Conservation (phyloP, 1,284 basidiomycete species). For the Vanrija sp. region DNA sequence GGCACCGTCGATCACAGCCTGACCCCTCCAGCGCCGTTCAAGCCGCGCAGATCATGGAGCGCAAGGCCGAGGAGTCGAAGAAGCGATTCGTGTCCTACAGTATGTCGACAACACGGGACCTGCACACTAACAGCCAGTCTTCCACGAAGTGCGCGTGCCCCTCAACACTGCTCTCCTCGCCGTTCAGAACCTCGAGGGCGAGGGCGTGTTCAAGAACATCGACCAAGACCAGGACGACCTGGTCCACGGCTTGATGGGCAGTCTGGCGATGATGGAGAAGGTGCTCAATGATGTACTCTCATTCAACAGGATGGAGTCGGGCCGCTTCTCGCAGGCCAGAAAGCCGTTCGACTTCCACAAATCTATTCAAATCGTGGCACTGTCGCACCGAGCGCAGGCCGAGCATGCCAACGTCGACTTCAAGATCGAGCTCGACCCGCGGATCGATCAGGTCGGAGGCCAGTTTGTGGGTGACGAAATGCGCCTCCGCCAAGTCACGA, state of each 20-base stretch:
- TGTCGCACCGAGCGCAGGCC: conserved; percentile 70
- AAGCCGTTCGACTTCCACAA: conserved; percentile 79
- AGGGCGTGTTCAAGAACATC: conserved; percentile 38
- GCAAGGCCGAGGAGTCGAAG: conserved; percentile 70
- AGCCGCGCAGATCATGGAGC: conserved; percentile 78
- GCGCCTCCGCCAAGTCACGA: conserved; percentile 70
- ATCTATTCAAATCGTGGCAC: conserved; percentile 72
- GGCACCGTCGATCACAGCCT: not conserved
- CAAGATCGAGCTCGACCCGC: conserved; percentile 64
- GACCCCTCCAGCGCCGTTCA: conserved; percentile 63
- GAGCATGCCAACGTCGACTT: conserved; percentile 67
- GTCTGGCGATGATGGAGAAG: conserved; percentile 68
- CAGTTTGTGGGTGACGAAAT: conserved; percentile 56
- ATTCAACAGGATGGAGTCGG: conserved; percentile 51
- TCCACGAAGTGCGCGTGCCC: conserved; percentile 74
- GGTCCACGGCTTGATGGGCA: conserved; percentile 61
- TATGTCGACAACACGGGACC: conserved; percentile 50
- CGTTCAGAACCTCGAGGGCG: conserved; percentile 82
- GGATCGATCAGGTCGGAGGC: conserved; percentile 63
- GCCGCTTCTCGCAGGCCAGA: conserved; percentile 35
- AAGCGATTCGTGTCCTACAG: conserved; percentile 72
- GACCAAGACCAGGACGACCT: conserved; percentile 42
- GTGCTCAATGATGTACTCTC: conserved; percentile 78
- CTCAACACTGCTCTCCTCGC: conserved; percentile 83
- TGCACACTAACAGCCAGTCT: conserved; percentile 31